Evolutionary conservation across 495 filamentous ascomycete species (phyloP), one percentile per base, ranked within the genome.

Genomic region (Oleoguttula mirabilis): DNA sequence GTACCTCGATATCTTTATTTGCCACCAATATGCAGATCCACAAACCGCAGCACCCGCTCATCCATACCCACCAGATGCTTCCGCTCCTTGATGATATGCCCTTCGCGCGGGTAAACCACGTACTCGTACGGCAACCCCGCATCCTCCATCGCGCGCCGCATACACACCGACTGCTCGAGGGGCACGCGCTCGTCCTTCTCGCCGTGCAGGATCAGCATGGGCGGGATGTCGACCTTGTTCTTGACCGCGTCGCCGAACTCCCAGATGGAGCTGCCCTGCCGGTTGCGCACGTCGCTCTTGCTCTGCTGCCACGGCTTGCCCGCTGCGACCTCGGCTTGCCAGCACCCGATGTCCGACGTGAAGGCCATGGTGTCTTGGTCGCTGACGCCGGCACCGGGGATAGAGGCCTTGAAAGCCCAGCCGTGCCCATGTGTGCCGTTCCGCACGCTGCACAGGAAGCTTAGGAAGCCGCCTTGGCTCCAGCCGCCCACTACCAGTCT

Each of bases 381-480:
- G 8, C 1, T 17, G 12, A 51, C 24, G 1, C 47, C 47, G 11
- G 41, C 47, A 1, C 42, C 41, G 3, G 47, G 30, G 12, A 51
- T 51, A 4, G 35, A 16, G 22, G 41, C 47, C 10, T 36, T 34
- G 42, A 45, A 51, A 4, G 21, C 21, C 47, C 47, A 51, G 4
- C 47, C 47, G 3, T 50, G 20, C 2, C 36, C 37, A 25, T 51
- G 47, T 15, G 7, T 21, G 5, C 47, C 47, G 32, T 51, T 51
- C 10, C 42, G 41, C 21, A 41, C 37, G 28, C 12, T 19, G 21
- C 20, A 11, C 14, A 45, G 30, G 27, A 28, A 45, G 25, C 50
- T 47, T 14, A 61, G 39, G 27, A 58, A 63, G 7, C 60, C 60
- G 28, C 60, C 60, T 40, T 58, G 53, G 43, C 50, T 55, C 42